A percentile compares a stretch with the other conserved stretches of the same genome.
These are phyloP conservation scores for Sugiyamaella mastotermitis DNA, from an alignment of 805 yeast species.

Conservation along the genomic window DNA sequence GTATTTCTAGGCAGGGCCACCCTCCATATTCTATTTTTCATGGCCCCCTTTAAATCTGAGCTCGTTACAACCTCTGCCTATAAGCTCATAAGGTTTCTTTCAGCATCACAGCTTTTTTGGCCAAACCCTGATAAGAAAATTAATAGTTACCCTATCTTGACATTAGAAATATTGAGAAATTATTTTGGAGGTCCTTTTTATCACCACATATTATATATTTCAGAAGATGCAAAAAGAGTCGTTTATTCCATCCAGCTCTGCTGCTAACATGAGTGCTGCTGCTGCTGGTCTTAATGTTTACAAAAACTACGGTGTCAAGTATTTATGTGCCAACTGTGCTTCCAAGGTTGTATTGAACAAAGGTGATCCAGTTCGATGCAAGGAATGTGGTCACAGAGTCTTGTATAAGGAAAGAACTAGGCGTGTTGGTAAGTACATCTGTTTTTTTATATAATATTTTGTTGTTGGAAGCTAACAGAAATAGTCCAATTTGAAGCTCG, in stretches of 20 bases:
- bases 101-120: no score
- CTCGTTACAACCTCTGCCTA: no score
- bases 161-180: no score
- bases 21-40: no score
- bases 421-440: constrained; percentile 69
- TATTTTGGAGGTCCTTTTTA: no score
- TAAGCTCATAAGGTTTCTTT: no score
- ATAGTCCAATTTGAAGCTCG: constrained; percentile 72
- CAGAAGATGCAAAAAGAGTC: constrained; percentile 29
- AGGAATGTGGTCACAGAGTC: constrained; percentile 98
- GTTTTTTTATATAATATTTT: constrained; percentile 13
- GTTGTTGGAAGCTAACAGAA: constrained; percentile 1
- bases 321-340: constrained; percentile 96
- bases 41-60: no score
- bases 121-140: no score
- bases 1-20: no score
- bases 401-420: constrained; percentile 95
- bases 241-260: constrained; percentile 32
- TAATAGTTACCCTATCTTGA: no score
- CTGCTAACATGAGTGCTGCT: constrained; percentile 46
- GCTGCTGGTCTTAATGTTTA: constrained; percentile 70
- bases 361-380: constrained; percentile 96
- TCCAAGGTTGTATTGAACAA: constrained; percentile 79
- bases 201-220: no score
- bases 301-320: constrained; percentile 79